Evolutionary conservation across 352 stramenopile genomes (phyloP), one percentile per base, ranked within the genome.

Genomic region (Globisporangium parvum): DNA sequence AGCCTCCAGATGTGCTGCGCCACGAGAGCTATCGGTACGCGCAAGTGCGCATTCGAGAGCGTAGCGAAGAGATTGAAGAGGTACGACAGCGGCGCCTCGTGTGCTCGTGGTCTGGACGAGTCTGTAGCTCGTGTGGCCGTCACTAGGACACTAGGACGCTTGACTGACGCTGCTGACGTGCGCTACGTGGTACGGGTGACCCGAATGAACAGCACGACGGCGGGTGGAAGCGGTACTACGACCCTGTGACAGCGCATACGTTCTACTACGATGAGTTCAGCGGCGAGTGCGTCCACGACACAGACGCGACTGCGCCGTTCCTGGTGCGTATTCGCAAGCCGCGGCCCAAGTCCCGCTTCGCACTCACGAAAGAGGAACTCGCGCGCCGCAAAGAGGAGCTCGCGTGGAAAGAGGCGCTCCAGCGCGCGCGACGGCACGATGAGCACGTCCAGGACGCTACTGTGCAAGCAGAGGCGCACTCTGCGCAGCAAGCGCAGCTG

Each of bases 261-360:
- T 92, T 86, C 49, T 88, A 85, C 59, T 87, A 71, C 50, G 76
- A 92, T 56, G 71, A 81, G 20, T 66, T 67, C 17, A 80, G 71
- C 0, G 82, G 82, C 33, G 79, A 87, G 15, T 87, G 76, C 20
- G 74, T 89, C 3, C 69, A 89, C 26, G 75, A 89, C 23, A 73
- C 75, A 0, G 63, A 70, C 39, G 66, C 70, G 15, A 75, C 73
- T 9, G 50, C 59, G 3, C 48, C 44, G 9, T 87, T 87, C 45
- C 49, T 82, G 4, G 20, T 57, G 1, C 49, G 65, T 4, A 79
- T 89, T 33, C 68, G 40, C 5, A 74, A 68, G 31, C 57, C 53
- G 28, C 66, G 65, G 24, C 55, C 46, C 18, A 69, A 69, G 41
- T 55, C 57, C 17, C 54, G 63, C n/a, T 69, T 69, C 52, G 66